Conservation (phyloP, 495 filamentous ascomycete species). For the Hypoxylon lienhwacheense region DNA sequence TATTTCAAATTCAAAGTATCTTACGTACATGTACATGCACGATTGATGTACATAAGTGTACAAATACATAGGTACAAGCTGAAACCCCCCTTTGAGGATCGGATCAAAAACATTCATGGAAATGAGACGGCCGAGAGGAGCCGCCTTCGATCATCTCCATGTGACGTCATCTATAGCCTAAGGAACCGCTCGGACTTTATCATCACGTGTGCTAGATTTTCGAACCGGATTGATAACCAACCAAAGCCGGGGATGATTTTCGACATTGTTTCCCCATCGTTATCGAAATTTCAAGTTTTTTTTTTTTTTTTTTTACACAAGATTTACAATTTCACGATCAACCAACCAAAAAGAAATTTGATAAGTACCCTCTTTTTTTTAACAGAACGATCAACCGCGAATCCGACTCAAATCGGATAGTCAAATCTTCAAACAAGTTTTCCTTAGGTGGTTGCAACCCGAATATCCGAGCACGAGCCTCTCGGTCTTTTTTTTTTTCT, state of each 20-base stretch:
- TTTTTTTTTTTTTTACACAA: not conserved
- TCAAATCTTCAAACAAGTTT: conserved; percentile 19
- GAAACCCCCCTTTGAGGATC: no score
- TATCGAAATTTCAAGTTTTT: not conserved
- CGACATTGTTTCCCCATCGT: conserved; percentile 6
- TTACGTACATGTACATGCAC: no score
- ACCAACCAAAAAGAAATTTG: conserved; percentile 1
- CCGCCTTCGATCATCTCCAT: not conserved
- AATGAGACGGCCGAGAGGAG: conserved; percentile 3
- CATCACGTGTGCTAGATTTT: conserved; percentile 34
- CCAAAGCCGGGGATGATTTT: conserved; percentile 32
- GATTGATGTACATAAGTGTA: no score
- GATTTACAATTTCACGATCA: conserved; percentile 15
- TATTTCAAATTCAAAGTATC: no score
- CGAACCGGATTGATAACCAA: conserved; percentile 35
- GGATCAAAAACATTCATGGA: no score
- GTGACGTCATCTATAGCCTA: conserved; percentile 21
- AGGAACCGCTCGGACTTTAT: conserved; percentile 24
- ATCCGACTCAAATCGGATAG: conserved; percentile 20
- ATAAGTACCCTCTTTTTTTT: no score
- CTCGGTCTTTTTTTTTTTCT: no score
- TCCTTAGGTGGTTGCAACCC: conserved; percentile 9
- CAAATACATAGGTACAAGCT: no score
- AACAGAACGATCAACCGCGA: conserved; percentile 18
- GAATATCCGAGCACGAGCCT: conserved; percentile 11